These are phyloP conservation scores for Alnus rubra DNA, from an alignment of 306 rosid genomes.

Conservation along the genomic window DNA sequence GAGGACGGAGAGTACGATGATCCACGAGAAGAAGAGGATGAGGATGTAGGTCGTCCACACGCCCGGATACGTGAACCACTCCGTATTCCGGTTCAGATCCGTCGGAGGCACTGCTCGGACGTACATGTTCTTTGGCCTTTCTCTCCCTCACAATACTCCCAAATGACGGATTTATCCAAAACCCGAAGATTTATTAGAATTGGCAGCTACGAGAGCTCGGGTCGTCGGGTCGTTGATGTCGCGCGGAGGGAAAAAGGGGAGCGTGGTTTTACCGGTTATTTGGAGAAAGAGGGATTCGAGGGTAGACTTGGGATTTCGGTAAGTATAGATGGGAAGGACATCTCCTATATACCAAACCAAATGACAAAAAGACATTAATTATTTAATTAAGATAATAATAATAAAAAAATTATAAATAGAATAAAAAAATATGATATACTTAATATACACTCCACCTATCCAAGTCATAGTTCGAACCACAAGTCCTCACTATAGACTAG, in stretches of 20 bases:
- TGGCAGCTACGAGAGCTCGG: background rate
- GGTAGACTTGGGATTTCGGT: conserved; percentile 1
- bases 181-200: background rate
- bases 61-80: conserved; percentile 51
- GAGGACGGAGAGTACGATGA: conserved; percentile 36
- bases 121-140: conserved; percentile 27
- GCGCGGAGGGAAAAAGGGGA: background rate
- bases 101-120: conserved; percentile 42
- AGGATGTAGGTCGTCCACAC: conserved; percentile 49
- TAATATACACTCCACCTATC: too few species aligned
- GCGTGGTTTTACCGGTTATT: background rate
- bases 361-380: too few species aligned
- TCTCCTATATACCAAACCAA: too few species aligned
- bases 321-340: background rate
- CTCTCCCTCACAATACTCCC: background rate
- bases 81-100: conserved; percentile 55
- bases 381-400: too few species aligned
- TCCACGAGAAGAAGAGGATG: conserved; percentile 47
- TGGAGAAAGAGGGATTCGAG: background rate
- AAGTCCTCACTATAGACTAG: too few species aligned
- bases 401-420: too few species aligned
- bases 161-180: background rate
- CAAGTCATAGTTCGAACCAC: too few species aligned
- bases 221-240: background rate
- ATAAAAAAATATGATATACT: too few species aligned